Evolutionary conservation across 1,284 basidiomycete genomes (phyloP).

Genomic region (Melampsora larici-populina): DNA sequence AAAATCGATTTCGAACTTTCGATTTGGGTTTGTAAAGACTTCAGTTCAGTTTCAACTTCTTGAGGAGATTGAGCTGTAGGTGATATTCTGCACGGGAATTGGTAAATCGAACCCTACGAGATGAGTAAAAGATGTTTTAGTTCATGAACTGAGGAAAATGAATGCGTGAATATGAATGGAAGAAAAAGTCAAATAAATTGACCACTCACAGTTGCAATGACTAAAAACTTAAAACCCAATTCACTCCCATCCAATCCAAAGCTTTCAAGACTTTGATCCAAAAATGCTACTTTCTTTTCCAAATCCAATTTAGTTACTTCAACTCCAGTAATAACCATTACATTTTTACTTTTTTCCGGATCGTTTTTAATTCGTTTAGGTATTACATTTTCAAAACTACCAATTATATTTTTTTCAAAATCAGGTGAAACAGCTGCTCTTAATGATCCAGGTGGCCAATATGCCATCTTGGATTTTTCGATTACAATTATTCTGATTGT

Average conservation of each 20-base stretch:
- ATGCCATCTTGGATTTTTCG: slow-evolving; percentile 26
- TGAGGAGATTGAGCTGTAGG: slow-evolving; percentile 5
- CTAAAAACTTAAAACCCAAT: slow-evolving; percentile 28
- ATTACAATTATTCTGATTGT: slow-evolving; percentile 19
- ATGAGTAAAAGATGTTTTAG: not conserved
- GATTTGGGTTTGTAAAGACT: slow-evolving; percentile 9
- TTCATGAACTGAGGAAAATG: not conserved
- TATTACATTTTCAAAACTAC: slow-evolving; percentile 18
- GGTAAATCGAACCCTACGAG: slow-evolving; percentile 28
- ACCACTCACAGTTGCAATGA: slow-evolving; percentile 31
- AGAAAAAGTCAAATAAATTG: not conserved
- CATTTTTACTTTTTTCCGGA: not conserved
- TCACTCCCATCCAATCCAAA: slow-evolving; percentile 8
- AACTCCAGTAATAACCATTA: slow-evolving; percentile 15
- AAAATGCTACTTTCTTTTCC: not conserved
- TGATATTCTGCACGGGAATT: slow-evolving; percentile 31
- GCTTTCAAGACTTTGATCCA: slow-evolving; percentile 18
- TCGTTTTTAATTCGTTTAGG: slow-evolving; percentile 8
- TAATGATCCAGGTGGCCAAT: slow-evolving; percentile 35
- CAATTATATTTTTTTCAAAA: slow-evolving; percentile 29
- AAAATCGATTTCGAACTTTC: slow-evolving; percentile 10
- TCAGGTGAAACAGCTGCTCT: slow-evolving; percentile 19
- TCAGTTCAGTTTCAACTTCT: slow-evolving; percentile 5
- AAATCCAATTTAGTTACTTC: slow-evolving; percentile 20
- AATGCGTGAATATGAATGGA: not conserved